Conservation (phyloP, 164 flowering plant genomes). For the grape (Vitis vinifera) region DNA sequence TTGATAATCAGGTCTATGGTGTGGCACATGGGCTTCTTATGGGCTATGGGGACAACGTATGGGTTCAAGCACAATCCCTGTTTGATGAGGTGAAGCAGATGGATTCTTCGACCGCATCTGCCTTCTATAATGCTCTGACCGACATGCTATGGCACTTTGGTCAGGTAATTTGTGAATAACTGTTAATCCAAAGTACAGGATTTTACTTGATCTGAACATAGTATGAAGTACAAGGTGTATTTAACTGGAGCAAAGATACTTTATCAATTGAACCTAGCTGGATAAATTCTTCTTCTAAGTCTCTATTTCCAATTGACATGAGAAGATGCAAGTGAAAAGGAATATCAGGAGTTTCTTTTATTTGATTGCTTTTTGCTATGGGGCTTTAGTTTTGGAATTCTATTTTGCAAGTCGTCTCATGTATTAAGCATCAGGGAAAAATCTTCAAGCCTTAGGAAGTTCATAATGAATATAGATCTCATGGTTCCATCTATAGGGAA, state of each 20-base stretch:
- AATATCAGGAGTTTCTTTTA: neutral
- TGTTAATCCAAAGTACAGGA: neutral
- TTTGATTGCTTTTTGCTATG: too few species aligned
- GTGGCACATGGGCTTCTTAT: slow-evolving; percentile 94
- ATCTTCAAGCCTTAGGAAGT: too few species aligned
- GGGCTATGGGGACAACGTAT: slow-evolving; percentile 66
- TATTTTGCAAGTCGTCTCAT: too few species aligned
- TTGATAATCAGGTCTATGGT: slow-evolving; percentile 92
- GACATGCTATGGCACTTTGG: slow-evolving; percentile 99
- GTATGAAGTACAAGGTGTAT: too few species aligned
- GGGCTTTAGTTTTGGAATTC: too few species aligned
- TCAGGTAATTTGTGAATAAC: slow-evolving; percentile 53
- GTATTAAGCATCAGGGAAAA: too few species aligned
- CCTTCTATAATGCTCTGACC: slow-evolving; percentile 96
- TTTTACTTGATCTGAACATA: too few species aligned
- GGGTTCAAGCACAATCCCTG: slow-evolving; percentile 80
- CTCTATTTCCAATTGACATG: neutral
- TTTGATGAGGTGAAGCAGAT: slow-evolving; percentile 88
- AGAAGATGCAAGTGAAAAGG: neutral
- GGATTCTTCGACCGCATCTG: slow-evolving; percentile 94
- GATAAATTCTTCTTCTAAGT: neutral
- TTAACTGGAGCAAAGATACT: too few species aligned
- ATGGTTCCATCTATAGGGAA: too few species aligned
- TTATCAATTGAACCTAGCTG: neutral
- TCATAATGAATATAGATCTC: too few species aligned